Evolutionary conservation across 495 filamentous ascomycete species (phyloP), one percentile per base, ranked within the genome.

Genomic region (Annulohypoxylon moriforme): DNA sequence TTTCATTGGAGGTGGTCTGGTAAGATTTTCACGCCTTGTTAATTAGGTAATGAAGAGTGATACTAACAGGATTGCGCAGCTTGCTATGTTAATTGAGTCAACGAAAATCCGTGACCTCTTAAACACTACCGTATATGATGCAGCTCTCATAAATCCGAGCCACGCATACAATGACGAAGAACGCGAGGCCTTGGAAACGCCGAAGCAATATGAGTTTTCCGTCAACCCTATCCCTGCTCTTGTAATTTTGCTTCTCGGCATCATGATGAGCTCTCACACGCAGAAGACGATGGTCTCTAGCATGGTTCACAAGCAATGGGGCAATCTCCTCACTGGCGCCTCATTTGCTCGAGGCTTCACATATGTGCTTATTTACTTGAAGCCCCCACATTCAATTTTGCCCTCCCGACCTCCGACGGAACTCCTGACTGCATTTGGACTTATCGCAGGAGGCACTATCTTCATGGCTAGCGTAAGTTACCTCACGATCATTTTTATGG

Each of bases 291-390:
- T 92, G 90, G 83, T 94, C 18, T 95, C 93, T 14, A 93, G 91
- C 66, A 97, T 94, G 93, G 86, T 99, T 49, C 96, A 99, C 82
- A 91, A 91, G 80, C 92, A 97, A 77, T 98, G 95, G 96, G 96
- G 95, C 47, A 90, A 88, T 69, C 86, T 98, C 72, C 85, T 99
- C 64, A 88, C 93, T 58, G 94, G 90, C 9, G 94, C 92, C 64
- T 90, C 94, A 1, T 80, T 96, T 59, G 90, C 94, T 22, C 87
- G 96, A 34, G 89, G 84, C 6, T 81, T 92, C 68, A 97, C 93
- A 20, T 98, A 98, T 77, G 80, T 96, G 16, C 75, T 94, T 18
- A 80, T 91, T 29, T 98, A 92, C 79, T 77, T 97, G 44, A 89
- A 90, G 75, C 94, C 93, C n/a, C 93, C 94, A 4, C 89, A 86